These are phyloP conservation scores for Citrullus amarus DNA, from an alignment of 306 rosid genomes.

Conservation along the genomic window DNA sequence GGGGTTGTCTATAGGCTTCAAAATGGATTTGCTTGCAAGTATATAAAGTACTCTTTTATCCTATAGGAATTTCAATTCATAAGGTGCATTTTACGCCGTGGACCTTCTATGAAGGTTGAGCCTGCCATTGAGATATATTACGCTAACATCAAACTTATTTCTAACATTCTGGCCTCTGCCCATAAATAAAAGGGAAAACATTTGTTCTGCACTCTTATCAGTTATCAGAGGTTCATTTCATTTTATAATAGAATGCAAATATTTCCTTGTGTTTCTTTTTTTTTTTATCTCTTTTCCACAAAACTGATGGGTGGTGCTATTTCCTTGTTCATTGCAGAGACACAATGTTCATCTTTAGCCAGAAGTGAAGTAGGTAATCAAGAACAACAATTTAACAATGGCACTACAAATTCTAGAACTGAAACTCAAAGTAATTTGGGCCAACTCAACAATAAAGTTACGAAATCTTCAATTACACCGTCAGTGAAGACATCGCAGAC, in stretches of 20 bases:
- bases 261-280: background rate
- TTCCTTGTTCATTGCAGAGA: constrained; percentile 35
- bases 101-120: background rate
- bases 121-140: background rate
- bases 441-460: constrained; percentile 35
- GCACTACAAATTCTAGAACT: constrained; percentile 30
- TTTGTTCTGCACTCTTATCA: background rate
- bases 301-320: constrained; percentile 9
- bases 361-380: constrained; percentile 44
- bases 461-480: constrained; percentile 28
- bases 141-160: background rate
- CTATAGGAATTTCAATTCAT: background rate
- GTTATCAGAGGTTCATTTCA: background rate
- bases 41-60: background rate
- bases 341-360: constrained; percentile 61
- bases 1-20: background rate
- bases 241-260: background rate
- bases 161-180: background rate
- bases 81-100: background rate
- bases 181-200: background rate
- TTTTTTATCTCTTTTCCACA: background rate
- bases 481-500: constrained; percentile 24
- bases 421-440: constrained; percentile 27
- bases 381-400: constrained; percentile 33
- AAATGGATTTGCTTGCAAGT: background rate